Base-by-base conservation (phyloP, 768 basidiomycete species). In the Boletus patriciae region DNA sequence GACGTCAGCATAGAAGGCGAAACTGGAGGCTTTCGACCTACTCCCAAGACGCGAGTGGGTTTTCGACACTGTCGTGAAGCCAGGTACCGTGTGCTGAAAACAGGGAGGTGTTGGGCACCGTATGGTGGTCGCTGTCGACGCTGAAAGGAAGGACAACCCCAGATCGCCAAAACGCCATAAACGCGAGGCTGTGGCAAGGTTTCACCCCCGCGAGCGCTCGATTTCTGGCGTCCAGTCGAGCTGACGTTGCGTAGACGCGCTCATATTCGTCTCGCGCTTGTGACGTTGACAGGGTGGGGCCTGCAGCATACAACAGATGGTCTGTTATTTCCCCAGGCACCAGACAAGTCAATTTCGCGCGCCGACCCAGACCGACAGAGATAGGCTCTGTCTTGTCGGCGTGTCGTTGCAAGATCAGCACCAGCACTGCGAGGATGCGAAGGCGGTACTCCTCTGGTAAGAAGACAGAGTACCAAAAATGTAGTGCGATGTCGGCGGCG, bases 11-110 rank as follows among this genome's bases (percentile, higher is more conserved):
- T 31, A 37, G 23, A 52, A 27, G 37, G 23, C 27, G n/a, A 18
- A 55, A 34, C 12, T 40, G 5, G 18, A 46, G 5, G 40, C 6
- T 29, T 25, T 55, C 36, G 15, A 70, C 75, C 56, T 63, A 79
- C 78, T 81, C 75, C 80, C 81, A 84, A 16, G 76, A 76, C 18
- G 73, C 70, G 3, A 83, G 70, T 0, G 82, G 80, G 46, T 75
- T 77, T 15, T 73, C 68, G 41, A 64, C 60, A 13, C 70, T 66
- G 23, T 64, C 50, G 19, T 64, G 60, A 40, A 80, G 63, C 79
- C 79, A 83, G 43, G 74, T 64, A 6, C 82, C 80, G 43, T 66
- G 60, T 8, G 76, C 60, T 0, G 76, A 75, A 62, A 82, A 83
- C 21, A 80, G 67, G 50, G 79, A 70, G 36, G 76, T 25, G 53